phyloP scores from a whole-genome alignment of 2,329 filamentous ascomycete species.

The Coleophoma eucalyptorum region DNA sequence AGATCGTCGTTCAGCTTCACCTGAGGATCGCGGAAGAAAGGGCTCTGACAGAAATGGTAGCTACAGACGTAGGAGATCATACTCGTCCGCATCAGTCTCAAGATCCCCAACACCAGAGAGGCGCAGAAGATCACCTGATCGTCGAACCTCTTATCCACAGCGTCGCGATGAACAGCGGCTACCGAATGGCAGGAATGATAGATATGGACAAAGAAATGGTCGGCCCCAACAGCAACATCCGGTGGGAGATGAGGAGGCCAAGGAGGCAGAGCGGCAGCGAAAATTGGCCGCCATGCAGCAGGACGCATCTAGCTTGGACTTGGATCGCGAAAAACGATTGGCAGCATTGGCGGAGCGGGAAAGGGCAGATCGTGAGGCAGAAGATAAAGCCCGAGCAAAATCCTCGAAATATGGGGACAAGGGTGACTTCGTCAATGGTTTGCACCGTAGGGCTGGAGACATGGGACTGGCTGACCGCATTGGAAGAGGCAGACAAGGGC shows the following conservation, averaged over 20 bases:
- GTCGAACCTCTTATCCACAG: conserved; percentile 19
- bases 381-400: conserved; percentile 58
- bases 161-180: conserved; percentile 20
- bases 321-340: conserved; percentile 65
- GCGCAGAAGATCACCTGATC: conserved; percentile 27
- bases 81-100: conserved; percentile 21
- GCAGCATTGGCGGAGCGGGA: conserved; percentile 65
- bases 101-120: conserved; percentile 34
- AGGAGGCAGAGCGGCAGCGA: conserved; percentile 56
- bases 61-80: conserved; percentile 13
- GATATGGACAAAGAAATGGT: conserved; percentile 23
- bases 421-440: conserved; percentile 58
- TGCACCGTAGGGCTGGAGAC: conserved; percentile 56
- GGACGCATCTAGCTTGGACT: conserved; percentile 65
- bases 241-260: conserved; percentile 18
- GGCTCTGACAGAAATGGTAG: conserved; percentile 12
- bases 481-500: conserved; percentile 41
- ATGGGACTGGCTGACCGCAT: conserved; percentile 49
- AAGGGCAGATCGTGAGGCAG: conserved; percentile 57
- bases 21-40: conserved; percentile 19
- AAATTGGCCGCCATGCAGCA: conserved; percentile 72
- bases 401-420: conserved; percentile 59
- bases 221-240: conserved; percentile 12
- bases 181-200: conserved; percentile 17
- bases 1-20: conserved; percentile 22